Conservation (phyloP, 768 basidiomycete genomes). For the Mycena vitilis region DNA sequence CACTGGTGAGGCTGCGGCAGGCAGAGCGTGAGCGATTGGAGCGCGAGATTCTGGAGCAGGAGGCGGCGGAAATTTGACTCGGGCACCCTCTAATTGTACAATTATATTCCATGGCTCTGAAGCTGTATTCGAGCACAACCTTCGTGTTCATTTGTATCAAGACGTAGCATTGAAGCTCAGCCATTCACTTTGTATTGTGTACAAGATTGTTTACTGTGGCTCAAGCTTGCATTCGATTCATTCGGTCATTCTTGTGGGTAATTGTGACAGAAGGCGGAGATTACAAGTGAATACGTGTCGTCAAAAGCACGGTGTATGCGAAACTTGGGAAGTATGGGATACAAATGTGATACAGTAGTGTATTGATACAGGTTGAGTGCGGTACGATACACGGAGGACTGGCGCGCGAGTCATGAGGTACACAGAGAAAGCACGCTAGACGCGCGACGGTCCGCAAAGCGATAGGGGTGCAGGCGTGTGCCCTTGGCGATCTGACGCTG, state of each 20-base stretch:
- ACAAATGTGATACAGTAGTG: not conserved
- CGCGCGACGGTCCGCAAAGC: slow-evolving; percentile 22
- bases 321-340: not conserved
- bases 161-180: too few relatives aligned
- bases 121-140: too few relatives aligned
- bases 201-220: too few relatives aligned
- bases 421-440: not conserved
- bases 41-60: slow-evolving; percentile 78
- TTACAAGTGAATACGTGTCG: too few relatives aligned
- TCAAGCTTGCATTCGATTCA: too few relatives aligned
- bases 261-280: too few relatives aligned
- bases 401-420: slow-evolving; percentile 6
- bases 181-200: too few relatives aligned
- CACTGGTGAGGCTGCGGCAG: slow-evolving; percentile 83
- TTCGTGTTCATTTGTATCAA: too few relatives aligned
- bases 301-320: too few relatives aligned
- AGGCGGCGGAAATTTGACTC: slow-evolving; percentile 54
- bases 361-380: not conserved
- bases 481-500: slow-evolving; percentile 28
- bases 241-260: too few relatives aligned
- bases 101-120: not conserved
- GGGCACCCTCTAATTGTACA: not conserved
- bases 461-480: slow-evolving; percentile 31
- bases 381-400: slow-evolving; percentile 1
- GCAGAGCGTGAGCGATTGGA: slow-evolving; percentile 84